Conservation (phyloP, 1,284 basidiomycete species). For the Tilletia caries region DNA sequence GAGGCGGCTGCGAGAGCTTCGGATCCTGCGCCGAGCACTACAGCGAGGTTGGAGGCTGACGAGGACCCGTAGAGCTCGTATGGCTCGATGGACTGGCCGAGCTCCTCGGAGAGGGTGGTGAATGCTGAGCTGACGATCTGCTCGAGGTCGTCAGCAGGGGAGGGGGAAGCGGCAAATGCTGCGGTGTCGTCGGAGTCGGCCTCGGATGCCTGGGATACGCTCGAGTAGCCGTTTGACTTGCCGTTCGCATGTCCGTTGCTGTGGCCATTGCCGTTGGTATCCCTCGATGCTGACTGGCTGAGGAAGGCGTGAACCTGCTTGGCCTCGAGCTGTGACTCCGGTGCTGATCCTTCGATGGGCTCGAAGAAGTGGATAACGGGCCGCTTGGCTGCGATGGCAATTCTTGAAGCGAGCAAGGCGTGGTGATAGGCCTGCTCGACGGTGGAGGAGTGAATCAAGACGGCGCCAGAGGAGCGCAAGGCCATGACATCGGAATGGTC, state of each 20-base stretch:
- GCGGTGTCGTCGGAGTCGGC: conserved; percentile 17
- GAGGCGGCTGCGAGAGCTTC: conserved; percentile 28
- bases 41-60: conserved; percentile 35
- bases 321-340: not conserved
- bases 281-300: conserved; percentile 38
- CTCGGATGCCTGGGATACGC: conserved; percentile 28
- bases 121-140: conserved; percentile 35
- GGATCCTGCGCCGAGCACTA: conserved; percentile 45
- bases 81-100: conserved; percentile 40
- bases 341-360: conserved; percentile 53
- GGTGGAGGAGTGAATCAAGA: conserved; percentile 65
- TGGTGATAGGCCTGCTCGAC: conserved; percentile 70
- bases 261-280: conserved; percentile 43
- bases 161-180: conserved; percentile 1
- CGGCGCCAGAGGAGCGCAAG: conserved; percentile 63
- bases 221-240: conserved; percentile 17
- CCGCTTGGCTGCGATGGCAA: conserved; percentile 63
- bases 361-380: conserved; percentile 80
- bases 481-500: conserved; percentile 65
- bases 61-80: conserved; percentile 38
- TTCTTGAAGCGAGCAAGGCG: conserved; percentile 67
- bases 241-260: conserved; percentile 47
- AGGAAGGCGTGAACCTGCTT: conserved; percentile 31
- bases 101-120: conserved; percentile 34
- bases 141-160: conserved; percentile 29